Evolutionary conservation across 495 filamentous ascomycete genomes (phyloP), one percentile per base, ranked within the genome.

Genomic region (Geoglossum glabrum): DNA sequence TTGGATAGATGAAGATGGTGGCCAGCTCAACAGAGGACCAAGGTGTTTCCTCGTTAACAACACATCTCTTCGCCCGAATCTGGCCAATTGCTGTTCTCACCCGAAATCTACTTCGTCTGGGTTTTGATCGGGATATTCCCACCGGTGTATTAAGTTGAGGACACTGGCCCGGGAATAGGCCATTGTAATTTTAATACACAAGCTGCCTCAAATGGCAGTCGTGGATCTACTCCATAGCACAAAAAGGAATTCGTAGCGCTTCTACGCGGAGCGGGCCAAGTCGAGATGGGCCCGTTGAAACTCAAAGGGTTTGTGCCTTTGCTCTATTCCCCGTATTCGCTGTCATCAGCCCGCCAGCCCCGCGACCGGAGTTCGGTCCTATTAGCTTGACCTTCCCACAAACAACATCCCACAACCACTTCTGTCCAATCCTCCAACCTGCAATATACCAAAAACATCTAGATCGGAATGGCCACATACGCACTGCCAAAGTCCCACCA

Each of bases 401-500:
- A 45, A 45, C 17, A 21, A 19, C 40, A 7, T 1, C 11, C 11
- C 36, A 15, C 36, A 40, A 40, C 49, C 23, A 31, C 49, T 13
- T 52, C 49, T 19, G 49, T 40, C 11, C 23, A 15, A 13, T 21
- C 49, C 28, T 52, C 26, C 11, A 52, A 6, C 49, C 17, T 13
- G 25, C 21, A 52, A 19, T 1, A 52, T 7, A 21, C n/a, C 13
- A 7, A 13, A 17, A 52, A 6, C 46, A 50, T 9, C 10, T 23
- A 25, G 40, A 61, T 51, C 65, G 74, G 66, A 66, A 78, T 77
- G 73, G 66, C 74, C 59, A 74, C 79, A 67, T 97, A 97, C 72
- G 84, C 92, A 69, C 84, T 97, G 63, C 81, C 90, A 52, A 74
- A 88, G 71, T 74, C 84, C 71, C 90, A 97, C 78, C 81, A 85